These are phyloP conservation scores for Handroanthus guayacan DNA, from an alignment of 257 asterid species.

Conservation along the genomic window DNA sequence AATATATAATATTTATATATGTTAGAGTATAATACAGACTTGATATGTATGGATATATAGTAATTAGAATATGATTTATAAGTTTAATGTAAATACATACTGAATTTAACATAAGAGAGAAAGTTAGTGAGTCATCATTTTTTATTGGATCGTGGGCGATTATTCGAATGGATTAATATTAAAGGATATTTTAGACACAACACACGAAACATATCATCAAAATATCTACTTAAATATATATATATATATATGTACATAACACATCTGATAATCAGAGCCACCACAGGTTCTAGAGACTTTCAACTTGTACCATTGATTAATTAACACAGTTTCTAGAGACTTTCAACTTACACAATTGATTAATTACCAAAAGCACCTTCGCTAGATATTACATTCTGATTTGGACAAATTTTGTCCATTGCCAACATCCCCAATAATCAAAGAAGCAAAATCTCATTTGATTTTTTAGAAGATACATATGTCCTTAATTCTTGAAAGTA, in stretches of 20 bases:
- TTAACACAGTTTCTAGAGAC: constrained; percentile 1
- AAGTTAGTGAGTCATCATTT: no score
- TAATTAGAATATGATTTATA: no score
- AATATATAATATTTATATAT: no score
- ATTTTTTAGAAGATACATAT: not conserved
- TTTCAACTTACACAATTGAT: not conserved
- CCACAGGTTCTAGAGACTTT: constrained; percentile 6
- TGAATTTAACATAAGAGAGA: no score
- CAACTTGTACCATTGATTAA: not conserved
- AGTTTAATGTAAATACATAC: no score
- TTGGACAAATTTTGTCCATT: not conserved
- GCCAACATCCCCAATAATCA: not conserved
- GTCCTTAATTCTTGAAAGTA: constrained; percentile 3
- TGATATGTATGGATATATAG: no score
- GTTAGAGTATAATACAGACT: no score
- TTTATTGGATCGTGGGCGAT: no score
- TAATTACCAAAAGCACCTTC: not conserved
- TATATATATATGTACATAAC: not conserved
- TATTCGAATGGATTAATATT: no score
- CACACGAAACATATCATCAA: no score
- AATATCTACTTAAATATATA: not conserved
- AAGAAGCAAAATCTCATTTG: not conserved
- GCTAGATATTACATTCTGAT: not conserved
- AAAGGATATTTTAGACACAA: no score
- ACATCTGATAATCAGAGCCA: not conserved